phyloP scores from a whole-genome alignment of 306 rosid species.

The Inga laurina region DNA sequence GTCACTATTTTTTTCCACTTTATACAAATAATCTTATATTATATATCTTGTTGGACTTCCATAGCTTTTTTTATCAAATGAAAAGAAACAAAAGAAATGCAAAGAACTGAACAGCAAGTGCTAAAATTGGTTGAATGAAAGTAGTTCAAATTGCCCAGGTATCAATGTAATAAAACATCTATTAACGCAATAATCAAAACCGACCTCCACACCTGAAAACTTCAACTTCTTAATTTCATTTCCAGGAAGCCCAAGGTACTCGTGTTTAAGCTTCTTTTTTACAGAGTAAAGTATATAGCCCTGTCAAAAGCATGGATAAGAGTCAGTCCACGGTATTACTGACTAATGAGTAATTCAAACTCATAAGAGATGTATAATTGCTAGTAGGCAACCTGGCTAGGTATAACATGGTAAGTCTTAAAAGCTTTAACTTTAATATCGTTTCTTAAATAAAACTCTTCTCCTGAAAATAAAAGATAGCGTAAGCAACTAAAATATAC shows the following conservation, averaged over 20 bases:
- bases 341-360: neutral
- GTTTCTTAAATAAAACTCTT: conserved; percentile 68
- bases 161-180: conserved; percentile 19
- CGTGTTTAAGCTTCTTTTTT: conserved; percentile 78
- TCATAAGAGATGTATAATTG: neutral
- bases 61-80: conserved; percentile 21
- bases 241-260: conserved; percentile 62
- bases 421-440: conserved; percentile 88
- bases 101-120: neutral
- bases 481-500: conserved; percentile 12
- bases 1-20: neutral
- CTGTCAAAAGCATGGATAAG: conserved; percentile 51
- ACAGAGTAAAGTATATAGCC: conserved; percentile 78
- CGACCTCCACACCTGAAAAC: conserved; percentile 82
- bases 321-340: conserved; percentile 6
- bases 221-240: conserved; percentile 72
- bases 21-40: neutral
- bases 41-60: neutral
- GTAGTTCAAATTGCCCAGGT: conserved; percentile 13
- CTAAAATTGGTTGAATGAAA: conserved; percentile 1
- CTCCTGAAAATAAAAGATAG: conserved; percentile 56
- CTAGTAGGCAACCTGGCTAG: conserved; percentile 71
- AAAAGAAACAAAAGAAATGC: conserved; percentile 12
- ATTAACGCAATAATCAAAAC: conserved; percentile 42
- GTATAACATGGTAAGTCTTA: conserved; percentile 80